Conservation (phyloP, 139 green algal genomes). For the Coelastrella sp. region DNA sequence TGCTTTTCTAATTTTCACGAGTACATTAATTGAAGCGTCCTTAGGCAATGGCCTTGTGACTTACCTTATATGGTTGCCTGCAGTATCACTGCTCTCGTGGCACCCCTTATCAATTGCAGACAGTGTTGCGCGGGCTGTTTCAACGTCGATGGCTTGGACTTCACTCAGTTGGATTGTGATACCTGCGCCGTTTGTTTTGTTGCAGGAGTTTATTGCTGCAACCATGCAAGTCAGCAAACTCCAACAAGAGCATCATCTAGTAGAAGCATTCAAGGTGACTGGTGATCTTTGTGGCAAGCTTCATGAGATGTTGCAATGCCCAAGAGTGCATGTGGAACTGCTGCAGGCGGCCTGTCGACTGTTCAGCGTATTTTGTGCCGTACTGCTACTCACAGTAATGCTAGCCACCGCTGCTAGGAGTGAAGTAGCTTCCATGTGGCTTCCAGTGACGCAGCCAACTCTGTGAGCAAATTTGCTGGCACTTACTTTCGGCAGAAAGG, state of each 20-base stretch:
- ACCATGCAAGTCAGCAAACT: slow-evolving; percentile 89
- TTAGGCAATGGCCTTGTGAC: too few species aligned
- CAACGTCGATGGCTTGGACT: not conserved
- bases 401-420: not conserved
- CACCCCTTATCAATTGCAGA: too few species aligned
- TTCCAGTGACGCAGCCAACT: too few species aligned
- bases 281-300: not conserved
- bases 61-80: too few species aligned
- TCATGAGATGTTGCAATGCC: too few species aligned
- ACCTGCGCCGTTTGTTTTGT: not conserved
- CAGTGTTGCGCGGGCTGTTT: too few species aligned
- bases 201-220: slow-evolving; percentile 84
- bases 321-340: too few species aligned
- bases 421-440: not conserved
- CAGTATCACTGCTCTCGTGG: too few species aligned
- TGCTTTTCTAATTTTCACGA: too few species aligned
- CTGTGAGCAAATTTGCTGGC: not conserved
- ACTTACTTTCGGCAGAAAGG: not conserved
- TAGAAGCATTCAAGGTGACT: slow-evolving; percentile 73
- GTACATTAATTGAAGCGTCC: too few species aligned
- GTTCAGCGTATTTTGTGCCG: not conserved
- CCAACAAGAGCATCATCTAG: slow-evolving; percentile 84
- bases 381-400: not conserved
- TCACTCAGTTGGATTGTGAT: not conserved
- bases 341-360: too few species aligned